Conservation (phyloP, 352 stramenopile genomes). For the Globisporangium ultimum region DNA sequence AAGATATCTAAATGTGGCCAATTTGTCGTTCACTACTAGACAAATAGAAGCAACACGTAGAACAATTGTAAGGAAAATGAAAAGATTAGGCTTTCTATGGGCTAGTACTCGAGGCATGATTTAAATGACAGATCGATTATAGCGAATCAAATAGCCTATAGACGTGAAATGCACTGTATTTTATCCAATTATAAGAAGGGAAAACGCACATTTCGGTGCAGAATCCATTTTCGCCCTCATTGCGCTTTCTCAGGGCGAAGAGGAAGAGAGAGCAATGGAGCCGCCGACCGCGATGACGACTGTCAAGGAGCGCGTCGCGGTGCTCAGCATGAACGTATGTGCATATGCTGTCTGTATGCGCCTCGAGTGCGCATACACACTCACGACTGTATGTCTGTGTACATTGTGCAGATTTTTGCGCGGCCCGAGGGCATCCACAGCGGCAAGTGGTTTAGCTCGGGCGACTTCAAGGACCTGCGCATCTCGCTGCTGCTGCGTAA, state of each 20-base stretch:
- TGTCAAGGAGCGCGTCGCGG: slow-evolving; percentile 43
- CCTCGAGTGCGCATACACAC: background rate
- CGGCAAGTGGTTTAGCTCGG: slow-evolving; percentile 56
- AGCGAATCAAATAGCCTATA: too few relatives aligned
- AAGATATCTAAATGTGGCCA: too few relatives aligned
- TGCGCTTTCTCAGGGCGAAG: background rate
- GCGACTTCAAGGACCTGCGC: slow-evolving; percentile 78
- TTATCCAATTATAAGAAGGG: too few relatives aligned
- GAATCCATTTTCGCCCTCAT: background rate
- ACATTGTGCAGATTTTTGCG: slow-evolving; percentile 57
- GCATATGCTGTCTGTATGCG: slow-evolving; percentile 2
- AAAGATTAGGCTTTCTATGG: too few relatives aligned
- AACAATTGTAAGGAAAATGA: too few relatives aligned
- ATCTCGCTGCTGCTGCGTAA: slow-evolving; percentile 66
- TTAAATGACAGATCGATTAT: too few relatives aligned
- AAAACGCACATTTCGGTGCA: slow-evolving; percentile 17
- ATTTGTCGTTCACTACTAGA: too few relatives aligned
- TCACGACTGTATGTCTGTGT: background rate
- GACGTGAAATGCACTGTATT: too few relatives aligned
- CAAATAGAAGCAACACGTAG: too few relatives aligned
- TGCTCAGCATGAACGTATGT: slow-evolving; percentile 72
- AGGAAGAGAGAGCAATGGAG: slow-evolving; percentile 3
- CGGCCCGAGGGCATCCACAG: slow-evolving; percentile 77
- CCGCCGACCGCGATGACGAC: slow-evolving; percentile 7
- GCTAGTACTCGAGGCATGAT: too few relatives aligned